Evolutionary conservation across 164 flowering plant genomes (phyloP).

Genomic region (Warburgia ugandensis): DNA sequence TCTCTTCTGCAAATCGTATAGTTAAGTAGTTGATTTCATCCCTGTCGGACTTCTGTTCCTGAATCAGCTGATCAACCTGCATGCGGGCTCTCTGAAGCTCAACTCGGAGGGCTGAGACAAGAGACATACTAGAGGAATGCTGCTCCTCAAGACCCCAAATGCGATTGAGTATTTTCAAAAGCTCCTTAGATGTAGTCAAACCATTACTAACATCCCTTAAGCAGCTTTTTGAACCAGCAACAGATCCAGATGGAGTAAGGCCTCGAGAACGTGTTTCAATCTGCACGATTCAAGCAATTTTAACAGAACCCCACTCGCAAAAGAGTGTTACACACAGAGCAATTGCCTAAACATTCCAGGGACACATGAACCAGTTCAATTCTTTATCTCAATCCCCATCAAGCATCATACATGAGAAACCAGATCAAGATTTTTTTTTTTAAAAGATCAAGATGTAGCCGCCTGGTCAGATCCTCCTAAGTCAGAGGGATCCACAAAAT

Average conservation of each 20-base stretch:
- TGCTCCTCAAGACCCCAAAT: constrained; percentile 73
- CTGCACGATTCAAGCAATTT: constrained; percentile 31
- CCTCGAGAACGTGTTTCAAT: constrained; percentile 59
- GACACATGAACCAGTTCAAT: neutral
- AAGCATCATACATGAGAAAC: too few species aligned
- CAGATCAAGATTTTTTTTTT: too few species aligned
- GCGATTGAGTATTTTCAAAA: constrained; percentile 70
- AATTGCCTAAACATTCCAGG: neutral
- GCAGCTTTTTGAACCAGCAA: constrained; percentile 40
- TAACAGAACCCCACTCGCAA: neutral
- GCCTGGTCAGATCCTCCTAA: too few species aligned
- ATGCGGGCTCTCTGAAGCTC: constrained; percentile 85
- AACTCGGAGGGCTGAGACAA: constrained; percentile 73
- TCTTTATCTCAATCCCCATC: too few species aligned
- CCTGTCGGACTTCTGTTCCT: constrained; percentile 54
- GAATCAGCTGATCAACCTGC: constrained; percentile 67
- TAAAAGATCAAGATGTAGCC: too few species aligned
- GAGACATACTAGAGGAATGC: constrained; percentile 68
- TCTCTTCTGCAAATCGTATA: constrained; percentile 77
- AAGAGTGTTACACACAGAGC: neutral
- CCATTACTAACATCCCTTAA: constrained; percentile 75
- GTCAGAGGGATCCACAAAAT: too few species aligned
- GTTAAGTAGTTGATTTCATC: constrained; percentile 51
- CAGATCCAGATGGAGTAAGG: constrained; percentile 43
- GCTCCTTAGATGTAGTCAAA: constrained; percentile 78